phyloP scores from a whole-genome alignment of 352 stramenopile genomes.

The Phytophthora fragariae region DNA sequence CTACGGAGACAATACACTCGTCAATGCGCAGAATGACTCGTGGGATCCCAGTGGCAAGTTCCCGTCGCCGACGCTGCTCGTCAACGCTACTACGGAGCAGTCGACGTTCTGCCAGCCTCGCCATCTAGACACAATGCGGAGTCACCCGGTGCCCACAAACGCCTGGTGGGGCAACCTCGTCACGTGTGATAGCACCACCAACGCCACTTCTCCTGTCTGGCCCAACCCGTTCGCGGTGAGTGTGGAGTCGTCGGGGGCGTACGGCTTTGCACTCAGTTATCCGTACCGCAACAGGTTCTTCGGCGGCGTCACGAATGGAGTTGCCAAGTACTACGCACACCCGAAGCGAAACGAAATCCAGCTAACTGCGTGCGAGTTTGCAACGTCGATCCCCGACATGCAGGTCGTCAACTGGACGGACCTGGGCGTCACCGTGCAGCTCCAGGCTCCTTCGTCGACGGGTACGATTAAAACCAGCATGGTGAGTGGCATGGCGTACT shows the following conservation, averaged over 20 bases:
- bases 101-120: slow-evolving; percentile 58
- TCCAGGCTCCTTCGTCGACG: slow-evolving; percentile 37
- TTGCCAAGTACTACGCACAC: slow-evolving; percentile 69
- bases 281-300: slow-evolving; percentile 79
- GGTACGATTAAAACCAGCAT: slow-evolving; percentile 53
- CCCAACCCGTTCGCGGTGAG: slow-evolving; percentile 71
- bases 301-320: slow-evolving; percentile 43
- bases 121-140: slow-evolving; percentile 57
- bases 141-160: slow-evolving; percentile 75
- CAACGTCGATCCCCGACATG: slow-evolving; percentile 46
- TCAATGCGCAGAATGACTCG: slow-evolving; percentile 43
- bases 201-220: slow-evolving; percentile 69
- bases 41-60: slow-evolving; percentile 57
- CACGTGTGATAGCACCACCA: slow-evolving; percentile 57
- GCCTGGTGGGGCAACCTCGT: slow-evolving; percentile 87
- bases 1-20: slow-evolving; percentile 15
- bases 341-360: slow-evolving; percentile 67
- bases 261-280: slow-evolving; percentile 69
- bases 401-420: slow-evolving; percentile 73
- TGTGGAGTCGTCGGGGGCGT: slow-evolving; percentile 47
- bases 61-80: slow-evolving; percentile 36
- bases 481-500: slow-evolving; percentile 81
- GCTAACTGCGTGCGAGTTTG: slow-evolving; percentile 67
- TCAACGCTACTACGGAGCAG: slow-evolving; percentile 51
- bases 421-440: slow-evolving; percentile 63